These are phyloP conservation scores for Sclerotinia subarctica DNA, from an alignment of 2,329 filamentous ascomycete species.

Conservation along the genomic window DNA sequence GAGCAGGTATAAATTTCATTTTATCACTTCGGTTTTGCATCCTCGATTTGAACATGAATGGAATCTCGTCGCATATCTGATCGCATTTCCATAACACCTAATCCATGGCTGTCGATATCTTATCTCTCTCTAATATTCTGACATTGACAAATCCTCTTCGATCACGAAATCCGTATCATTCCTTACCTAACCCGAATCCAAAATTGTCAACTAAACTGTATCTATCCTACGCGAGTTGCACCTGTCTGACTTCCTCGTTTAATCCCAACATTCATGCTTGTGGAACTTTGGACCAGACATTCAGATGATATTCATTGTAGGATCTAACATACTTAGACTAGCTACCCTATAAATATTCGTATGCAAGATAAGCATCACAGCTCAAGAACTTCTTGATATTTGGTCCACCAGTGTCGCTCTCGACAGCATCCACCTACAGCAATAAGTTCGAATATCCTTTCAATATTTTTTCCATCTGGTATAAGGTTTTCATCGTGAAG, in stretches of 20 bases:
- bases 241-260: neutral
- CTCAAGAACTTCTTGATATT: too few relatives aligned
- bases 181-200: neutral
- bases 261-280: neutral
- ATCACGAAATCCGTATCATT: neutral
- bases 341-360: too few relatives aligned
- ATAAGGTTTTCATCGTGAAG: conserved; percentile 37
- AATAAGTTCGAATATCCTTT: too few relatives aligned
- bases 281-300: too few relatives aligned
- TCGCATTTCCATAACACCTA: neutral
- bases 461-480: conserved; percentile 30
- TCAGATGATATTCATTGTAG: too few relatives aligned
- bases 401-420: too few relatives aligned
- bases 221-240: too few relatives aligned
- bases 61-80: neutral
- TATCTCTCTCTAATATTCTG: neutral
- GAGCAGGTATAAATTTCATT: neutral
- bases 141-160: neutral
- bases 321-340: too few relatives aligned
- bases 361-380: conserved; percentile 10
- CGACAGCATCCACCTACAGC: too few relatives aligned
- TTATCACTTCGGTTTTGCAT: neutral
- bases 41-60: neutral
- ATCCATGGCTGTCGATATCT: too few relatives aligned
- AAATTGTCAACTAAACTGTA: neutral